A percentile compares a stretch with the other conserved stretches of the same genome.
Evolutionary conservation across 192 early-diverging fungal species (phyloP).

Genomic region (Kickxella alabastrina): DNA sequence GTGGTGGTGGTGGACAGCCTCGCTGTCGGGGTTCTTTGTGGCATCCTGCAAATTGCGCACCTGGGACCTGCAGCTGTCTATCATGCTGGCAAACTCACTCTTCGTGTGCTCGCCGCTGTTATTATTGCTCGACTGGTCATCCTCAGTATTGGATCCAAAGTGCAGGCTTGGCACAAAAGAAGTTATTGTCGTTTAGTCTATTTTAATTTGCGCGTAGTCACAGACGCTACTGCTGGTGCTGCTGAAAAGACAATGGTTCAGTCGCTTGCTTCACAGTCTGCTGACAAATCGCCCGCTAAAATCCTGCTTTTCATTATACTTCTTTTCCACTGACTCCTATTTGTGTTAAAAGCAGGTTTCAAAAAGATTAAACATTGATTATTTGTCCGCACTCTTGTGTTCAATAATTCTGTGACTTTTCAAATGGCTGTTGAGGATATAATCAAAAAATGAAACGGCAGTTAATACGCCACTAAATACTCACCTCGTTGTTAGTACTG

Average conservation of each 20-base stretch:
- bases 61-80: slow-evolving; percentile 39
- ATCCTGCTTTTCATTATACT: too few relatives aligned
- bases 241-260: background rate
- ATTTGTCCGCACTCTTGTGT: slow-evolving; percentile 24
- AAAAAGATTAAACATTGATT: slow-evolving; percentile 18
- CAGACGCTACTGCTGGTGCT: background rate
- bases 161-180: slow-evolving; percentile 31
- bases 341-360: slow-evolving; percentile 27
- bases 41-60: slow-evolving; percentile 21
- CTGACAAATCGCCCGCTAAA: too few relatives aligned
- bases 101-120: slow-evolving; percentile 18
- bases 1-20: too few relatives aligned
- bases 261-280: too few relatives aligned
- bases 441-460: slow-evolving; percentile 42
- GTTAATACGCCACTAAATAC: slow-evolving; percentile 15
- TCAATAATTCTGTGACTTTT: slow-evolving; percentile 29
- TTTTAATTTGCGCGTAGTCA: background rate
- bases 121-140: slow-evolving; percentile 2
- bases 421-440: slow-evolving; percentile 33
- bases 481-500: background rate
- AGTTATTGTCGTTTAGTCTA: slow-evolving; percentile 20
- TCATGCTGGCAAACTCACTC: slow-evolving; percentile 30
- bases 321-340: too few relatives aligned
- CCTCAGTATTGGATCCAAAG: background rate
- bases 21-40: background rate